These are phyloP conservation scores for Fraxinus excelsior DNA, from an alignment of 257 asterid species.

Conservation along the genomic window DNA sequence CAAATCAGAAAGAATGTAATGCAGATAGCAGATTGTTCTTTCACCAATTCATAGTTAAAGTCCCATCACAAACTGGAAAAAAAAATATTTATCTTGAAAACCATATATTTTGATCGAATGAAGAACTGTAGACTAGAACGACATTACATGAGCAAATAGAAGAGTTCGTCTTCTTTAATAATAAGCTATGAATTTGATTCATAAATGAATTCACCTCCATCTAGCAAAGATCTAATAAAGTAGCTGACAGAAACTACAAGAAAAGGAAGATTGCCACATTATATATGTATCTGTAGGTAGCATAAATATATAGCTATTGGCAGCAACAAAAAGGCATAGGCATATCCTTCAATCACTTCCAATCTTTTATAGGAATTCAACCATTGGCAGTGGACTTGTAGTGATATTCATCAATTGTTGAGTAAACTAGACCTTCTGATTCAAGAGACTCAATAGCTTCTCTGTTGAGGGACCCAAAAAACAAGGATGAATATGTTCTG, in stretches of 20 bases:
- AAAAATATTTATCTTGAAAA: not conserved
- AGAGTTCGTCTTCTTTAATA: not conserved
- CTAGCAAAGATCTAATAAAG: not conserved
- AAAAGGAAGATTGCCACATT: not conserved
- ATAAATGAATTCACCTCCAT: not conserved
- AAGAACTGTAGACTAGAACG: not conserved
- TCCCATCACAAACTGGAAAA: not conserved
- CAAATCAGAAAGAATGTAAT: not conserved
- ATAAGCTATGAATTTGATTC: not conserved
- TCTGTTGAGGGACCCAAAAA: slow-evolving; percentile 45
- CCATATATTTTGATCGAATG: not conserved
- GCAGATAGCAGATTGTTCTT: not conserved
- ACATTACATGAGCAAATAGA: not conserved
- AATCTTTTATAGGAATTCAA: slow-evolving; percentile 32
- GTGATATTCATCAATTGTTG: slow-evolving; percentile 75
- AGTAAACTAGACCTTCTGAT: slow-evolving; percentile 65
- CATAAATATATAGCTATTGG: slow-evolving; percentile 2
- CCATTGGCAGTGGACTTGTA: slow-evolving; percentile 70
- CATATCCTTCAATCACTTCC: slow-evolving; percentile 3
- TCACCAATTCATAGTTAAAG: not conserved
- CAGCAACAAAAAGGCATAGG: not conserved
- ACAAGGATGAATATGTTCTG: slow-evolving; percentile 12
- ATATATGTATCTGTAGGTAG: not conserved
- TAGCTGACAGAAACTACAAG: not conserved
- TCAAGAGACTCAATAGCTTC: slow-evolving; percentile 63